Base-by-base conservation (phyloP, 2,329 filamentous ascomycete species). In the Neoarthrinium moseri region DNA sequence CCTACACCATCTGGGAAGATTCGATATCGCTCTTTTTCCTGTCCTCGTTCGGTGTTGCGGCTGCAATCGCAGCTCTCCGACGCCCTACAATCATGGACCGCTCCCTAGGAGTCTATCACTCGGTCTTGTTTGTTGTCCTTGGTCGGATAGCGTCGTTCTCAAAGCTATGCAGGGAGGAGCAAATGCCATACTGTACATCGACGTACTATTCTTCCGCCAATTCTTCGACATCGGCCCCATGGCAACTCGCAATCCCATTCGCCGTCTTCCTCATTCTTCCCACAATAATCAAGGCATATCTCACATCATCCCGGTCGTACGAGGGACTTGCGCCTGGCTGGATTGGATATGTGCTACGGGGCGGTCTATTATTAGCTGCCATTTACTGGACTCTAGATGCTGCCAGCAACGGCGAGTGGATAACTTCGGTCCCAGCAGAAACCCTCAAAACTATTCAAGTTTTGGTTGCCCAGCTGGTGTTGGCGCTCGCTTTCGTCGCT, bases 1-100 rank as follows among this genome's bases (percentile, higher is more conserved):
- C 94, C 0, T 99, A 91, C 68, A 97, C 92, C 0, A 96, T 99
- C 54, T 99, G 94, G 91, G 94, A 99, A 70, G 94, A 99, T 60
- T 88, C 90, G 12, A 96, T 96, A 46, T 77, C 96, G 4, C 75
- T 96, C 3, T 96, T 95, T 71, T 92, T 97, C 70, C 80, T 96
- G 48, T 83, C 84, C 2, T 94, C 91, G 0, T 96, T 97, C 62
- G 91, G 91, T 23, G 67, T 91, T 6, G 75, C 86, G n/a, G 81
- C 86, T 27, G 79, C 87, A 11, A 67, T 89, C 11, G 84, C 86
- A 2, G 91, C 91, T 1, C 77, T 95, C 58, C 82, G 89, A 13
- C 84, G 91, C 52, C 77, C 83, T 42, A 75, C 78, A 27, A 70
- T 77, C 20, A 71, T 78, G 4, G 87, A 95, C 55, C 82, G 87